Conservation (phyloP, 257 asterid genomes). For the Ballota nigra region DNA sequence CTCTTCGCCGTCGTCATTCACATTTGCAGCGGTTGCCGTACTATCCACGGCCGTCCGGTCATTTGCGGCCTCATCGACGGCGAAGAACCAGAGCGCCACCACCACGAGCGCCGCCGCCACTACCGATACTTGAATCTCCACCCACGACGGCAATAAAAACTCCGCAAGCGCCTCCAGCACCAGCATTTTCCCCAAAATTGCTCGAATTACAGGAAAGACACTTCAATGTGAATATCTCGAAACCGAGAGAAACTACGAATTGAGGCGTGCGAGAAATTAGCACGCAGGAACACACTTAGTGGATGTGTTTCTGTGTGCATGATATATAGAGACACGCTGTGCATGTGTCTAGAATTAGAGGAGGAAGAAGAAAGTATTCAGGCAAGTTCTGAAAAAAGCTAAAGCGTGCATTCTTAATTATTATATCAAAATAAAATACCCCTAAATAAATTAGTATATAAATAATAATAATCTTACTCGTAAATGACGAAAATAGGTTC, state of each 20-base stretch:
- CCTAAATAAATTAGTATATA: too few species aligned
- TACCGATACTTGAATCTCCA: slow-evolving; percentile 80
- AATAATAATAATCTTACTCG: background rate
- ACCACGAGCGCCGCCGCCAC: slow-evolving; percentile 66
- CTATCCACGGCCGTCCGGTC: slow-evolving; percentile 34
- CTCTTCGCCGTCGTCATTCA: slow-evolving; percentile 39
- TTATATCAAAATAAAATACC: background rate
- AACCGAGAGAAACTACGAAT: background rate
- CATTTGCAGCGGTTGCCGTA: slow-evolving; percentile 17
- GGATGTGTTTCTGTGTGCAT: slow-evolving; percentile 29
- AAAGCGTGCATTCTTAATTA: slow-evolving; percentile 27
- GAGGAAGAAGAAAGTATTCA: slow-evolving; percentile 7
- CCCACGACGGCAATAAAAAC: slow-evolving; percentile 74
- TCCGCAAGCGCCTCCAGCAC: slow-evolving; percentile 45
- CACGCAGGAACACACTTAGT: slow-evolving; percentile 24
- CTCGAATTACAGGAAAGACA: slow-evolving; percentile 14
- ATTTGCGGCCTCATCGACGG: slow-evolving; percentile 34
- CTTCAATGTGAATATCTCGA: background rate
- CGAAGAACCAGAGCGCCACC: slow-evolving; percentile 53
- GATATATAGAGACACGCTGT: slow-evolving; percentile 34
- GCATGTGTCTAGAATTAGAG: slow-evolving; percentile 23
- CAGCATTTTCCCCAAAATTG: slow-evolving; percentile 30
- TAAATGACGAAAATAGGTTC: slow-evolving; percentile 21
- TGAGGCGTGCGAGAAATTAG: slow-evolving; percentile 8
- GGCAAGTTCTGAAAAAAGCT: slow-evolving; percentile 14